phyloP scores from a whole-genome alignment of 352 stramenopile genomes.

The Pythium chondricola region DNA sequence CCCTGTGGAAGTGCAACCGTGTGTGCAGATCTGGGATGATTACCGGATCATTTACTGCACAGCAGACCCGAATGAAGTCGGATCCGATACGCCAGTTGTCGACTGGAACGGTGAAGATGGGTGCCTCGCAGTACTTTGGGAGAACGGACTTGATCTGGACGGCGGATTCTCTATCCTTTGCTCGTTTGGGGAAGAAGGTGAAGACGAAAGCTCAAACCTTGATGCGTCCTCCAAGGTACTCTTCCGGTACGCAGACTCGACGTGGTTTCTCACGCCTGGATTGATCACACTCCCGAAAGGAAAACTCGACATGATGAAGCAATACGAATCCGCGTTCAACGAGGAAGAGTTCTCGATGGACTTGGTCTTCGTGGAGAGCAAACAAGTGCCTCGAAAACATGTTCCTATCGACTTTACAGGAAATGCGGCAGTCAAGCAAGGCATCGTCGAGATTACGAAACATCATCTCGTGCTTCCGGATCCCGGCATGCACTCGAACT shows the following conservation, averaged over 20 bases:
- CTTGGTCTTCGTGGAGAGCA: slow-evolving; percentile 61
- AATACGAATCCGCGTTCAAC: slow-evolving; percentile 80
- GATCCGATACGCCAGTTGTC: slow-evolving; percentile 30
- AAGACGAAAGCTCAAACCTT: slow-evolving; percentile 28
- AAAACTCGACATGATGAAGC: slow-evolving; percentile 79
- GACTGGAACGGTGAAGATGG: slow-evolving; percentile 80
- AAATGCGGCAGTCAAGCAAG: slow-evolving; percentile 60
- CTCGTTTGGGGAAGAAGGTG: slow-evolving; percentile 73
- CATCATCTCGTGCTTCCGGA: slow-evolving; percentile 73
- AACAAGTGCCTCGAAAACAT: slow-evolving; percentile 26
- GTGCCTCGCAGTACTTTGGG: slow-evolving; percentile 76
- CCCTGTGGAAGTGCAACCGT: slow-evolving; percentile 65
- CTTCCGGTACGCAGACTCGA: slow-evolving; percentile 78
- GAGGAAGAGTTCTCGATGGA: slow-evolving; percentile 78
- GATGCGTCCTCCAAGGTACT: slow-evolving; percentile 65
- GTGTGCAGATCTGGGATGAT: slow-evolving; percentile 83
- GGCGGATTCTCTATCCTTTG: slow-evolving; percentile 81
- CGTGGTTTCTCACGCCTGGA: slow-evolving; percentile 61
- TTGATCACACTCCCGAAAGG: slow-evolving; percentile 69
- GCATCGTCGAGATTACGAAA: slow-evolving; percentile 73
- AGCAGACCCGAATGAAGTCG: slow-evolving; percentile 9
- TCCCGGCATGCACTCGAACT: slow-evolving; percentile 74
- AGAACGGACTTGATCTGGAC: slow-evolving; percentile 66
- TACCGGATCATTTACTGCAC: slow-evolving; percentile 67
- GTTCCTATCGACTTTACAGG: slow-evolving; percentile 61